phyloP scores from a whole-genome alignment of 2,329 filamentous ascomycete genomes.

The Amauroascus verrucosus region DNA sequence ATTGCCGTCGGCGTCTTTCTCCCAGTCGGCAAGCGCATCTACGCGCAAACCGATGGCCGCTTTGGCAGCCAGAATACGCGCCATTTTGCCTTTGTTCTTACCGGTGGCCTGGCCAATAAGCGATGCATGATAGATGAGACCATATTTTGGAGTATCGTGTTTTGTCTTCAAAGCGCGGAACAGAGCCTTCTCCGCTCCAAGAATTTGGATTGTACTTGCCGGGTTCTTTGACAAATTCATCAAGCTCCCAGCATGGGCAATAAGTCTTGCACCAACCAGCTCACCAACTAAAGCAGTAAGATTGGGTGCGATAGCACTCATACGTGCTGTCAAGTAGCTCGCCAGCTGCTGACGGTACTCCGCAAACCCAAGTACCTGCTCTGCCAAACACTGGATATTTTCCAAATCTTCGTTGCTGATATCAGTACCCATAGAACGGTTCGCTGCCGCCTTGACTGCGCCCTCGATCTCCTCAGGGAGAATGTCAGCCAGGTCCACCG shows the following conservation, averaged over 20 bases:
- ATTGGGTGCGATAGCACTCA: conserved; percentile 95
- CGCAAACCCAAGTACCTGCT: conserved; percentile 85
- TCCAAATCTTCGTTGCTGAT: conserved; percentile 86
- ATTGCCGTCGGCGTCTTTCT: conserved; percentile 53
- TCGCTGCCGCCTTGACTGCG: conserved; percentile 84
- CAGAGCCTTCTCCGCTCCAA: conserved; percentile 95
- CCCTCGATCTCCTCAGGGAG: conserved; percentile 90
- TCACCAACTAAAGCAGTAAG: conserved; percentile 87
- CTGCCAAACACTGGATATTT: conserved; percentile 82
- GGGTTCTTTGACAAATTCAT: conserved; percentile 92
- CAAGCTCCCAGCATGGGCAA: conserved; percentile 87
- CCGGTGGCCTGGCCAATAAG: conserved; percentile 94
- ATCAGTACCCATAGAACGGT: conserved; percentile 97
- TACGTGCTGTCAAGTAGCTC: conserved; percentile 80
- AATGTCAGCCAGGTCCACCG: conserved; percentile 73
- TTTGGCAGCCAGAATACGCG: conserved; percentile 89
- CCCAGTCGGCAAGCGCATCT: conserved; percentile 75
- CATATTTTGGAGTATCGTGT: conserved; percentile 97
- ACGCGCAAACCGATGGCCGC: conserved; percentile 85
- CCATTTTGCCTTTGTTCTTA: conserved; percentile 99
- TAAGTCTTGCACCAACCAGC: conserved; percentile 85
- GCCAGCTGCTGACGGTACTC: conserved; percentile 83
- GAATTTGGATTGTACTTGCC: conserved; percentile 91
- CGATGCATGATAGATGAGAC: conserved; percentile 84
- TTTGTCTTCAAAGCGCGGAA: conserved; percentile 99